These are phyloP conservation scores for Teratosphaeria nubilosa DNA, from an alignment of 2,329 filamentous ascomycete species.

Conservation along the genomic window DNA sequence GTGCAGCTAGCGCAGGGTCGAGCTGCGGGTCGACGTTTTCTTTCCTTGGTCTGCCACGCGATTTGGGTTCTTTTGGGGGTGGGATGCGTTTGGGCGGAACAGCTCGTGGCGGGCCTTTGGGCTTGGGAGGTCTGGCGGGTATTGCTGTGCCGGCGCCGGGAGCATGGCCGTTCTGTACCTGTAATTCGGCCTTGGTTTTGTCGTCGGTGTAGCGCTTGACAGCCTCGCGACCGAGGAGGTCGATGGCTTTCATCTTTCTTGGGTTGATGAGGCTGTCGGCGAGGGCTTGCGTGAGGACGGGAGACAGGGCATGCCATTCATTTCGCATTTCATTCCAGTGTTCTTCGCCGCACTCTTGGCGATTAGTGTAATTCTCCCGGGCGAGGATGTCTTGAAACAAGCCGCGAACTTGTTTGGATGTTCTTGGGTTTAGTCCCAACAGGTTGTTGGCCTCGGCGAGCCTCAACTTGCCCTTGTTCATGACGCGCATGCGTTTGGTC, in stretches of 20 bases:
- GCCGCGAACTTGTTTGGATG: slow-evolving; percentile 55
- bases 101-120: slow-evolving; percentile 1
- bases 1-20: slow-evolving; percentile 7
- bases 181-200: slow-evolving; percentile 12
- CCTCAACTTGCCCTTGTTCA: slow-evolving; percentile 54
- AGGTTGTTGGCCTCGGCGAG: slow-evolving; percentile 65
- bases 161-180: slow-evolving; percentile 18
- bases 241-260: slow-evolving; percentile 54
- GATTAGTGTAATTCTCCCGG: slow-evolving; percentile 58
- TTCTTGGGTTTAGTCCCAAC: slow-evolving; percentile 58
- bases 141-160: slow-evolving; percentile 29
- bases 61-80: background rate
- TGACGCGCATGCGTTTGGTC: slow-evolving; percentile 62
- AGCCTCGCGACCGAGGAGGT: slow-evolving; percentile 63
- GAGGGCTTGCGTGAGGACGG: slow-evolving; percentile 12
- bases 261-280: slow-evolving; percentile 9
- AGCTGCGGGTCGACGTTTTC: slow-evolving; percentile 4
- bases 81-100: background rate
- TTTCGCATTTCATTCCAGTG: slow-evolving; percentile 63
- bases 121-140: slow-evolving; percentile 1
- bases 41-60: background rate
- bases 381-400: slow-evolving; percentile 57
- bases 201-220: slow-evolving; percentile 65
- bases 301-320: slow-evolving; percentile 46
- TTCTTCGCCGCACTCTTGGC: slow-evolving; percentile 59